Base-by-base conservation (phyloP, 2,329 filamentous ascomycete species). In the Colletotrichum acutatum region DNA sequence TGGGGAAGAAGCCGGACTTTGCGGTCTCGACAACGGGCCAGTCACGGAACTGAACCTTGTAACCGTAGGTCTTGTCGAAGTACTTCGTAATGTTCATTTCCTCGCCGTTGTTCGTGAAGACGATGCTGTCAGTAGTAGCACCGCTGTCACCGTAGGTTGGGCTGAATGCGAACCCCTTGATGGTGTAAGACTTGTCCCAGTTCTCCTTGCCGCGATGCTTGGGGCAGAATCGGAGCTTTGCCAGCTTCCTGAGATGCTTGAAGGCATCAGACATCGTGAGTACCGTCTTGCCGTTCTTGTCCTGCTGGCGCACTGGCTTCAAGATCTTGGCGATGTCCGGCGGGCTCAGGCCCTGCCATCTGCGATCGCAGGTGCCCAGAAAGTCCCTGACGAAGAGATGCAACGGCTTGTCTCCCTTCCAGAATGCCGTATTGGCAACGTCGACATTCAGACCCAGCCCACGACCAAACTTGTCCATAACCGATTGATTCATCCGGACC, bases 351-450 rank as follows among this genome's bases (percentile, higher is more conserved):
- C 77, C 75, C 6, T 74, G 71, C 74, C 78, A 84, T 24, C 76
- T 77, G 24, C 81, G 82, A 66, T 82, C 79, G 80, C 81, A 78
- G 58, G 77, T 61, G 16, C 19, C 69, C 2, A 88, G 69, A 19
- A 69, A 75, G 53, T 74, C 58, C 22, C 60, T 68, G 56, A 75
- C 70, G 28, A 75, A 66, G n/a, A 58, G n/a, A 54, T 71, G 68
- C 3, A 82, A 76, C 22, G 84, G 82, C 5, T 89, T 64, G 1
- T 78, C 79, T 0, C 78, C 81, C 0, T 82, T 87, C 93, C 94
- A 98, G 84, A 99, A 99, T 14, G 93, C 94, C 0, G 94, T 94
- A 79, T 98, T 98, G 69, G 95, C 93, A 34, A 98, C 93, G 78
- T 99, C 96, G 12, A 97, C 91, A 77, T 98, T 98, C 79, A 99